Conservation (phyloP, 108 stramenopile species). For the Cyclotella kingstonii region DNA sequence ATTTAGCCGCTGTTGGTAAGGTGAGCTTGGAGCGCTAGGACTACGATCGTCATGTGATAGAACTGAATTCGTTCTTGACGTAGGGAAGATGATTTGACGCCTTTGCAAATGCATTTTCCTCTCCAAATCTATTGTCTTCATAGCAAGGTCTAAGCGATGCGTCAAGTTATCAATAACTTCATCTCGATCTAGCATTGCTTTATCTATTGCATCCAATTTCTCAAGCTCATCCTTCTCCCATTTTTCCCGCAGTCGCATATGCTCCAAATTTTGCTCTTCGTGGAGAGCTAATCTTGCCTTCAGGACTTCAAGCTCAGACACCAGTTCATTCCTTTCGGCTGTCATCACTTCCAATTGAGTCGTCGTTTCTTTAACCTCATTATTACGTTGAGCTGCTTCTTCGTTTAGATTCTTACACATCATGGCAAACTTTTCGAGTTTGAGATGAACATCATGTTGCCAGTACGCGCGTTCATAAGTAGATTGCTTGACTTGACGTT, state of each 20-base stretch:
- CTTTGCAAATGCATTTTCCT: slow-evolving; percentile 44
- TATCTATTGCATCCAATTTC: slow-evolving; percentile 31
- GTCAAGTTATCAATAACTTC: slow-evolving; percentile 48
- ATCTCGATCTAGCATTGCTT: slow-evolving; percentile 44
- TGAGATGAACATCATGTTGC: slow-evolving; percentile 62
- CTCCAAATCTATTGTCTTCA: slow-evolving; percentile 45
- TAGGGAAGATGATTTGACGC: slow-evolving; percentile 62
- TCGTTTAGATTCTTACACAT: slow-evolving; percentile 71
- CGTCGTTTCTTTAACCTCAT: slow-evolving; percentile 47
- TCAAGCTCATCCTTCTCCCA: slow-evolving; percentile 36
- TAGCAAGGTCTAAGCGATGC: slow-evolving; percentile 37
- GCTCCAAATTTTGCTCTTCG: slow-evolving; percentile 45
- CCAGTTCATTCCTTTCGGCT: slow-evolving; percentile 53
- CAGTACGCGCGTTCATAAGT: slow-evolving; percentile 56
- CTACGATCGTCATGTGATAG: neutral
- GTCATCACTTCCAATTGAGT: slow-evolving; percentile 40
- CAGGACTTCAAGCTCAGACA: slow-evolving; percentile 42
- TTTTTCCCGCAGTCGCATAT: slow-evolving; percentile 21
- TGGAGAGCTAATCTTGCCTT: slow-evolving; percentile 42
- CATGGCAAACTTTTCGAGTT: slow-evolving; percentile 57
- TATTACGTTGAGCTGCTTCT: slow-evolving; percentile 50
- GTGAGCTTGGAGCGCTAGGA: slow-evolving; percentile 6
- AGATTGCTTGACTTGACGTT: slow-evolving; percentile 56
- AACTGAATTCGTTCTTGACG: slow-evolving; percentile 9
- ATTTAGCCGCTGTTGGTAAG: slow-evolving; percentile 3